These are phyloP conservation scores for Aurinia saxatilis DNA, from an alignment of 345 rosid genomes.

Conservation along the genomic window DNA sequence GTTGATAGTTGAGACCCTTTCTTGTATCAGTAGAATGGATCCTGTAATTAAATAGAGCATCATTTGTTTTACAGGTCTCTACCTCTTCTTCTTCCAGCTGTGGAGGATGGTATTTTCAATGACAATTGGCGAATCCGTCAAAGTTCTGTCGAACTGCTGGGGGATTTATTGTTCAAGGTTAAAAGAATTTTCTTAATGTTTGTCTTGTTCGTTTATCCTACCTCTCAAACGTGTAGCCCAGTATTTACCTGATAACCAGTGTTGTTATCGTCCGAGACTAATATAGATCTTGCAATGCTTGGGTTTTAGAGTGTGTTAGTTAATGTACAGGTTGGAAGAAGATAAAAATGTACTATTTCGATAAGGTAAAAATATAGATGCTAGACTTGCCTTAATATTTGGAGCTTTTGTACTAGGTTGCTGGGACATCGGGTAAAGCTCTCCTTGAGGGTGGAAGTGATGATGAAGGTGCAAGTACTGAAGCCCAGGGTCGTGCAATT, in stretches of 20 bases:
- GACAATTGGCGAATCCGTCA: conserved; percentile 99
- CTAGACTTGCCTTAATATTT: not conserved
- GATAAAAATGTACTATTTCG: not conserved
- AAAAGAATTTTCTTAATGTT: not conserved
- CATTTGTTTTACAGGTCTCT: conserved; percentile 52
- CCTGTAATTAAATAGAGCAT: not conserved
- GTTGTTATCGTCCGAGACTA: not conserved
- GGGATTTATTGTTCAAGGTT: conserved; percentile 96
- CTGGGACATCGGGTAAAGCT: conserved; percentile 98
- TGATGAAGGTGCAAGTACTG: conserved; percentile 99
- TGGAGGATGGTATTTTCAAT: conserved; percentile 95
- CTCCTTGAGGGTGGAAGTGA: conserved; percentile 99
- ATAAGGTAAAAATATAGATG: not conserved
- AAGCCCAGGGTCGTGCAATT: conserved; percentile 98
- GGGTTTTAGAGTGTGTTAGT: not conserved
- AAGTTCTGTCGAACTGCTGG: conserved; percentile 95
- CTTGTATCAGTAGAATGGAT: not conserved
- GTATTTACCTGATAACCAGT: not conserved
- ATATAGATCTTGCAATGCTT: conserved; percentile 7
- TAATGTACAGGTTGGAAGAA: not conserved
- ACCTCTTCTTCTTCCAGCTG: conserved; percentile 97
- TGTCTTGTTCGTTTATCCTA: conserved; percentile 2
- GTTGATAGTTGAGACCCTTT: not conserved
- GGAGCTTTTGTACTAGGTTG: conserved; percentile 51
- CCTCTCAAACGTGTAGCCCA: not conserved